Conservation (phyloP, 208 protist genomes). For the Leishmania guyanensis region DNA sequence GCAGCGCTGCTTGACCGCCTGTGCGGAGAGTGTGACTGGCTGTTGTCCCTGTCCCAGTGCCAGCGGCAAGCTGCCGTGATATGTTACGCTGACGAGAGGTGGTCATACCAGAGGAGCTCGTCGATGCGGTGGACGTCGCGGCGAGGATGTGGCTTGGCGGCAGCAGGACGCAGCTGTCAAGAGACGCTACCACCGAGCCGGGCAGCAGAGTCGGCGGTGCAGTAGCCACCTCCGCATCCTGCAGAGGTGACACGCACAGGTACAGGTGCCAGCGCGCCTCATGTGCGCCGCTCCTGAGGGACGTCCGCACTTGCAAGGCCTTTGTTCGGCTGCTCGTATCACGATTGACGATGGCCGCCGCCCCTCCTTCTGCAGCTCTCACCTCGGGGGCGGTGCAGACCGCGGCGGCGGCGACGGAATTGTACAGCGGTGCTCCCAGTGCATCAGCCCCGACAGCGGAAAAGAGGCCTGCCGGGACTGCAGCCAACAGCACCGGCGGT, state of each 20-base stretch:
- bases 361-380: not conserved
- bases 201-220: constrained; percentile 2
- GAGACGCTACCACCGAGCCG: constrained; percentile 5
- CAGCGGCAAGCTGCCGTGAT: not conserved
- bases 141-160: constrained; percentile 25
- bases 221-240: constrained; percentile 33
- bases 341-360: not conserved
- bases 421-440: constrained; percentile 69
- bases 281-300: not conserved
- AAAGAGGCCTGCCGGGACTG: constrained; percentile 44
- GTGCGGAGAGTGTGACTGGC: not conserved
- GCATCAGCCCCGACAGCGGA: constrained; percentile 34
- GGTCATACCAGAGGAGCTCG: not conserved
- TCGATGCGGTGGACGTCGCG: not conserved
- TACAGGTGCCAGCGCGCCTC: constrained; percentile 37
- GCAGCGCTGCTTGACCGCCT: not conserved
- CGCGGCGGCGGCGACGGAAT: constrained; percentile 68
- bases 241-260: constrained; percentile 60
- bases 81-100: not conserved
- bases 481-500: constrained; percentile 68
- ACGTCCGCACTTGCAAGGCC: not conserved
- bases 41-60: not conserved
- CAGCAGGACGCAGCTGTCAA: constrained; percentile 14
- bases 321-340: not conserved
- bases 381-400: constrained; percentile 19